Conservation (phyloP, 306 rosid species). For the Cicer pinnatifidum region DNA sequence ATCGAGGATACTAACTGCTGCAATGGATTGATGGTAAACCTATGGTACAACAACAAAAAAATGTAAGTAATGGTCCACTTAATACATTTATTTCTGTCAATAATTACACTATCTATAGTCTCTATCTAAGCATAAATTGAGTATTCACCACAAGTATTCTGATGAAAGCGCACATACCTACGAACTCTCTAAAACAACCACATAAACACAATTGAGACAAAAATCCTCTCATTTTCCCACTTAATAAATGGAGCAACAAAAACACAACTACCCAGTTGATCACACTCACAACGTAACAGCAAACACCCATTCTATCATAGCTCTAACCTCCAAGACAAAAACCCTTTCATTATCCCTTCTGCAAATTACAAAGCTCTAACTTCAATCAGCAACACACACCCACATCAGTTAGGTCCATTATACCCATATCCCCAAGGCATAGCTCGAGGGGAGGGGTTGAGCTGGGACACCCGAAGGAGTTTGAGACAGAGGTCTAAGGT, state of each 20-base stretch:
- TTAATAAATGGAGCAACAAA: not conserved
- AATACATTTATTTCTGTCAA: not conserved
- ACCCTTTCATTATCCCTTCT: not conserved
- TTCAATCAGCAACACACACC: conserved; percentile 3
- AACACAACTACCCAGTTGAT: not conserved
- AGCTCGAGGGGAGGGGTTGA: too few relatives aligned
- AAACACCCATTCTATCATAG: not conserved
- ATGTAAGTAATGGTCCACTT: conserved; percentile 39
- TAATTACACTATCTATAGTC: not conserved
- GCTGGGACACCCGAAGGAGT: too few relatives aligned
- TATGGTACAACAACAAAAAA: conserved; percentile 44
- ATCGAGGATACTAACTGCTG: conserved; percentile 85
- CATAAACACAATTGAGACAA: conserved; percentile 15
- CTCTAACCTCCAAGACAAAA: not conserved
- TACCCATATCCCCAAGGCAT: too few relatives aligned
- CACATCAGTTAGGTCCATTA: too few relatives aligned
- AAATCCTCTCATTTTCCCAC: not conserved
- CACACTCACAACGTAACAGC: not conserved
- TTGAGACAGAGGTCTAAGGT: too few relatives aligned
- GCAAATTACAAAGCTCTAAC: conserved; percentile 13
- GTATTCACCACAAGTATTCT: not conserved
- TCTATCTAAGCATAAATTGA: not conserved
- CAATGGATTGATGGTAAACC: conserved; percentile 99
- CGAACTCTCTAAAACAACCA: conserved; percentile 17
- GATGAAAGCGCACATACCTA: not conserved